A percentile compares a stretch with the other conserved stretches of the same genome.
phyloP scores from a whole-genome alignment of 495 filamentous ascomycete genomes.

The Aspergillus olivimuriae region DNA sequence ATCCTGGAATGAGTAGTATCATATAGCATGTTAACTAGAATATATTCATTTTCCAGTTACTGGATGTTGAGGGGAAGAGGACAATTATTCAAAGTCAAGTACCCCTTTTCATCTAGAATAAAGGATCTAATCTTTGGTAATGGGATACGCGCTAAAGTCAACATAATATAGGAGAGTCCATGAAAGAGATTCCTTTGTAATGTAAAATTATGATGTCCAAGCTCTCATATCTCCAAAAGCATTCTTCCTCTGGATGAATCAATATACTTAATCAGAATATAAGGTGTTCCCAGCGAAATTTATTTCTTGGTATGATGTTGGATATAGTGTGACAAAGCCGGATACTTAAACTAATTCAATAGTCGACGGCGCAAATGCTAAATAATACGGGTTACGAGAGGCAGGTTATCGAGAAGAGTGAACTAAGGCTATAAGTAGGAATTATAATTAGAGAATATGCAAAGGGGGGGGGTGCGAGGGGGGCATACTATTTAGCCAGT shows the following conservation, averaged over 20 bases:
- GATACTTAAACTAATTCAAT: conserved; percentile 16
- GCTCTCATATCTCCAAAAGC: conserved; percentile 26
- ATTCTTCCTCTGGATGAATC: conserved; percentile 25
- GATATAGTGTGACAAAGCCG: conserved; percentile 18
- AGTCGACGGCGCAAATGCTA: conserved; percentile 17
- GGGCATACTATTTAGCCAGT: conserved; percentile 20
- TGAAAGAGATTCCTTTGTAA: conserved; percentile 24
- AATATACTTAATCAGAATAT: conserved; percentile 33
- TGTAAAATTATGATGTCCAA: conserved; percentile 10
- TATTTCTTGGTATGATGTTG: conserved; percentile 9
- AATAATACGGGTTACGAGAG: conserved; percentile 18
- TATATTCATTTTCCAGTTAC: conserved; percentile 32
- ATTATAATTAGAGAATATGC: too few relatives aligned
- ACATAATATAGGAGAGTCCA: conserved; percentile 24
- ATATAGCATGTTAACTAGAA: conserved; percentile 25
- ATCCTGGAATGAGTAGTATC: conserved; percentile 23
- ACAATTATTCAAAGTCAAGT: conserved; percentile 23
- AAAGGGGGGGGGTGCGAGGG: conserved; percentile 1
- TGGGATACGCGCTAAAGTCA: conserved; percentile 21
- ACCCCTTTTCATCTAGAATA: conserved; percentile 18
- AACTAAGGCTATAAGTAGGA: too few relatives aligned
- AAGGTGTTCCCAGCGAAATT: conserved; percentile 8
- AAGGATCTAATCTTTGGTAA: conserved; percentile 33
- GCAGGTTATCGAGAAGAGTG: conserved; percentile 19
- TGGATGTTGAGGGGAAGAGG: conserved; percentile 21